Evolutionary conservation across 2,329 filamentous ascomycete genomes (phyloP).

Genomic region (Sclerotinia borealis): DNA sequence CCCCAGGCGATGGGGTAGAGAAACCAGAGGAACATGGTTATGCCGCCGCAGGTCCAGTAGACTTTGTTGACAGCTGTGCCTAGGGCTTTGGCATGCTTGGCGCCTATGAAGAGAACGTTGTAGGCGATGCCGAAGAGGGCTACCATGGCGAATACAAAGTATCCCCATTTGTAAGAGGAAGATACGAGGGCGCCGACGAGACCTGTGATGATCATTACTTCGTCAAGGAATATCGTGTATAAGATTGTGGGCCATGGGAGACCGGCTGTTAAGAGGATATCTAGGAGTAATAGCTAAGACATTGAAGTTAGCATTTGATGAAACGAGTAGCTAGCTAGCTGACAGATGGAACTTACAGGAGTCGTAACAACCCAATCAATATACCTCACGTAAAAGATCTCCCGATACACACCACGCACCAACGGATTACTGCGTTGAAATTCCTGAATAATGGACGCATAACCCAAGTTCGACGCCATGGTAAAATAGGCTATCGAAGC

Average conservation of each 20-base stretch:
- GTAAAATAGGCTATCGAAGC: slow-evolving; percentile 59
- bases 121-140: slow-evolving; percentile 56
- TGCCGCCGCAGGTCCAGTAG: slow-evolving; percentile 50
- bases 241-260: slow-evolving; percentile 60
- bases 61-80: slow-evolving; percentile 47
- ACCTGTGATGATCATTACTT: slow-evolving; percentile 62
- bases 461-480: slow-evolving; percentile 62
- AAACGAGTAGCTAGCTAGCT: neutral
- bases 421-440: slow-evolving; percentile 41
- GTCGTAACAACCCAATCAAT: slow-evolving; percentile 61
- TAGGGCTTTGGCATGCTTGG: slow-evolving; percentile 48
- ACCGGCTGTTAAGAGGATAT: slow-evolving; percentile 57
- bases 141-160: slow-evolving; percentile 50
- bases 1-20: slow-evolving; percentile 62
- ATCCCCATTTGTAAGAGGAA: slow-evolving; percentile 63
- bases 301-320: neutral
- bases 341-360: slow-evolving; percentile 34
- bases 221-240: slow-evolving; percentile 55
- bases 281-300: slow-evolving; percentile 48
- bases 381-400: slow-evolving; percentile 63
- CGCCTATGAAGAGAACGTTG: slow-evolving; percentile 50
- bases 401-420: slow-evolving; percentile 46
- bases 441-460: slow-evolving; percentile 56
- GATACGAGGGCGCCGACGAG: slow-evolving; percentile 59
- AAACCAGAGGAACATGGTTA: slow-evolving; percentile 57